A percentile compares a stretch with the other conserved stretches of the same genome.
Evolutionary conservation across 768 basidiomycete genomes (phyloP).

Genomic region (Boletales sp.): DNA sequence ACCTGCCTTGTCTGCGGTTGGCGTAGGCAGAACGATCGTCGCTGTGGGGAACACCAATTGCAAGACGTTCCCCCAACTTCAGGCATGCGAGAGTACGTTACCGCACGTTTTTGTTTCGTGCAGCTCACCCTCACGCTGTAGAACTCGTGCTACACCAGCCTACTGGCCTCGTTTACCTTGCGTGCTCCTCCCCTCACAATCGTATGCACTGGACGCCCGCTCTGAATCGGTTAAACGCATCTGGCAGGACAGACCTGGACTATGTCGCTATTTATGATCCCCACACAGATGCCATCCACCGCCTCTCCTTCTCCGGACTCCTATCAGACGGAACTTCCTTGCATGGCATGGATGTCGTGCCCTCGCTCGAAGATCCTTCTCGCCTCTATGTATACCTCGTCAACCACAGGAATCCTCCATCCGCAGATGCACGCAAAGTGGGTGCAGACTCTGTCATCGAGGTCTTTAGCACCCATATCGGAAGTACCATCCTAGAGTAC

Average conservation of each 20-base stretch:
- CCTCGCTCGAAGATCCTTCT: constrained; percentile 43
- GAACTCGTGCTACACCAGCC: constrained; percentile 59
- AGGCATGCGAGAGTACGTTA: constrained; percentile 64
- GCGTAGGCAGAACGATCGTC: constrained; percentile 43
- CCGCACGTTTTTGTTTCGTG: not conserved
- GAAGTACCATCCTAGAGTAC: constrained; percentile 44
- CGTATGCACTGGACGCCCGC: constrained; percentile 54
- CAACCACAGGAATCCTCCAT: constrained; percentile 60
- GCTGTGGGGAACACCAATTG: constrained; percentile 49
- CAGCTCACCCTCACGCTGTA: constrained; percentile 25
- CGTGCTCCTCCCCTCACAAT: constrained; percentile 52
- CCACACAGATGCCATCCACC: constrained; percentile 39
- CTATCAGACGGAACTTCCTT: constrained; percentile 43
- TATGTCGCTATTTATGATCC: constrained; percentile 62
- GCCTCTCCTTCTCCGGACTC: constrained; percentile 41
- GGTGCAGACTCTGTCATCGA: constrained; percentile 76
- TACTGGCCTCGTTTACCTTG: constrained; percentile 55
- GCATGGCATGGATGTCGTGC: constrained; percentile 69
- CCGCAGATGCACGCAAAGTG: constrained; percentile 34
- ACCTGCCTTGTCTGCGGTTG: constrained; percentile 40
- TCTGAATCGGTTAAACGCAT: constrained; percentile 28
- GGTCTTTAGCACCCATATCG: constrained; percentile 55
- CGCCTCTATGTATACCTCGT: constrained; percentile 64
- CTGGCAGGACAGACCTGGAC: constrained; percentile 42
- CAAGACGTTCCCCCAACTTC: constrained; percentile 45